Evolutionary conservation across 176 grass and related monocot species (phyloP).

Genomic region (Melocanna baccifera): DNA sequence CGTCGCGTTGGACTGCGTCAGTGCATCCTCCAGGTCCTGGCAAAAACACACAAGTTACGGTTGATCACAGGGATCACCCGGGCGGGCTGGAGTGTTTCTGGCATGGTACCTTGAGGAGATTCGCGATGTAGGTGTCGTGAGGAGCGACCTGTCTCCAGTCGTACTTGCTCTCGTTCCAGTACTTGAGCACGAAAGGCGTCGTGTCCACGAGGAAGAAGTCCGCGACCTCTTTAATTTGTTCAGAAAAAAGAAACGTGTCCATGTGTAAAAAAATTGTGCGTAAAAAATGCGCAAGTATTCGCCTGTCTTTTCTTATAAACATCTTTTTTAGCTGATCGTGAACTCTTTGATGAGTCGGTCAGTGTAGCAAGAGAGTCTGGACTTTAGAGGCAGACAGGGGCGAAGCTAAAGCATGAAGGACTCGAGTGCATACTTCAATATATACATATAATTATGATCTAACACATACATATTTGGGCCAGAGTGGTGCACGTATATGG

Average conservation of each 20-base stretch:
- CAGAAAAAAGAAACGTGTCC: too few species aligned
- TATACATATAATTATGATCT: too few species aligned
- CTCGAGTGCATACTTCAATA: too few species aligned
- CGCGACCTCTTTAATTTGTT: slow-evolving; percentile 20
- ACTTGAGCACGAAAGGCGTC: slow-evolving; percentile 61
- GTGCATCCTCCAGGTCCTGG: slow-evolving; percentile 56
- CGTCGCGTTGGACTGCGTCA: slow-evolving; percentile 49
- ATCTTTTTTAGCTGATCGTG: not conserved
- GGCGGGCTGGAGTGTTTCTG: too few species aligned
- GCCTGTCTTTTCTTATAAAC: not conserved
- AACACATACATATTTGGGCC: too few species aligned
- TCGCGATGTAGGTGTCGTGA: slow-evolving; percentile 60
- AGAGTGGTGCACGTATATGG: too few species aligned
- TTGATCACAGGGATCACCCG: not conserved
- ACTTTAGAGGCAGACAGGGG: too few species aligned
- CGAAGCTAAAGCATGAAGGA: too few species aligned
- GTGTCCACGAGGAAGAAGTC: slow-evolving; percentile 92
- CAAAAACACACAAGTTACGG: too few species aligned
- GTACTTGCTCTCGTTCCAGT: slow-evolving; percentile 71
- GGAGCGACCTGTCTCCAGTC: slow-evolving; percentile 84
- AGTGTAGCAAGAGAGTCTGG: not conserved
- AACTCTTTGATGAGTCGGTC: not conserved
- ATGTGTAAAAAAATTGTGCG: not conserved
- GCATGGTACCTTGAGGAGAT: slow-evolving; percentile 40
- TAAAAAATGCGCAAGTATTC: too few species aligned